Evolutionary conservation across 805 yeast species (phyloP).

Genomic region (Pichia cephalocereana): DNA sequence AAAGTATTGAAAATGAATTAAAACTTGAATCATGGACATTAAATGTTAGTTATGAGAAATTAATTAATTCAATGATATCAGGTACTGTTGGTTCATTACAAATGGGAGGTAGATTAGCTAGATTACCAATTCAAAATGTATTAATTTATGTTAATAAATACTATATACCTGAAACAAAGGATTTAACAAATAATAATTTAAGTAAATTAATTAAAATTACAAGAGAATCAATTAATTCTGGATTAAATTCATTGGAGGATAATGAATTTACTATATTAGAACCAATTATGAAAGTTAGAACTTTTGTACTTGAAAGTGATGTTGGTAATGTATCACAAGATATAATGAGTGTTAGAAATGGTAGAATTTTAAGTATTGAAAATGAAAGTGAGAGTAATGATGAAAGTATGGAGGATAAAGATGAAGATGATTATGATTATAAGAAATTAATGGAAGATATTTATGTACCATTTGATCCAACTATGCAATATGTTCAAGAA

Average conservation of each 20-base stretch:
- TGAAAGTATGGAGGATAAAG: slow-evolving; percentile 24
- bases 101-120: slow-evolving; percentile 55
- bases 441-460: slow-evolving; percentile 48
- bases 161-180: slow-evolving; percentile 38
- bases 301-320: slow-evolving; percentile 59
- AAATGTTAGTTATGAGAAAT: slow-evolving; percentile 34
- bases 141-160: slow-evolving; percentile 45
- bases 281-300: slow-evolving; percentile 75
- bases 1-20: slow-evolving; percentile 14
- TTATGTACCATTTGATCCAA: slow-evolving; percentile 73
- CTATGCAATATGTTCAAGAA: slow-evolving; percentile 31
- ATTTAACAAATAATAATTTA: slow-evolving; percentile 23
- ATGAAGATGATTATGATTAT: slow-evolving; percentile 31
- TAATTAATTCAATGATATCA: slow-evolving; percentile 46
- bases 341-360: slow-evolving; percentile 68
- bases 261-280: slow-evolving; percentile 54
- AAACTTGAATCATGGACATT: slow-evolving; percentile 36
- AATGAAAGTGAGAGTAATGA: slow-evolving; percentile 36
- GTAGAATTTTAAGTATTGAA: slow-evolving; percentile 60
- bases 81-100: slow-evolving; percentile 57
- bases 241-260: slow-evolving; percentile 24
- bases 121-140: slow-evolving; percentile 50
- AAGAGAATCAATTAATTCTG: slow-evolving; percentile 34
- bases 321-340: slow-evolving; percentile 83
- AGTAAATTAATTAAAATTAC: slow-evolving; percentile 36